Evolutionary conservation across 441 rosid species (phyloP), one percentile per base, ranked within the genome.

Genomic region (Capsella rubella): DNA sequence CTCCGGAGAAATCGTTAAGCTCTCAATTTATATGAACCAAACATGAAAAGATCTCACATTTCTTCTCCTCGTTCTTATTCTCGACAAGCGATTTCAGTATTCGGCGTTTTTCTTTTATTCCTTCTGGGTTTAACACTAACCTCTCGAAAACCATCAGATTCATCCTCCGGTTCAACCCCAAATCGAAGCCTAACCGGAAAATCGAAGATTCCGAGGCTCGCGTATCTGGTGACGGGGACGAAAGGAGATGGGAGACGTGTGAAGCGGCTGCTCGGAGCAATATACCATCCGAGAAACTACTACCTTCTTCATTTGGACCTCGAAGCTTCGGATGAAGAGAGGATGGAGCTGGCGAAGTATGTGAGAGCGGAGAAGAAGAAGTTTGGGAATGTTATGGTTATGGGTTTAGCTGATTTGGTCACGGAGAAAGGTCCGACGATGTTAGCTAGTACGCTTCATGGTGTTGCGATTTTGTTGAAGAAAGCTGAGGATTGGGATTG

Each of bases 391-490:
- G 98, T 94, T 71, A 87, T 90, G 95, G 97, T 91, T 37, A 78
- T 90, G 56, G 96, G 96, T 39, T 84, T 86, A 49, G 87, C 93
- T 28, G 84, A 91, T 85, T 84, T 89, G 86, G 83, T 91, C 2
- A 94, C 95, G 18, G 82, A 81, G 47, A 91, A 87, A 76, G 97
- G 97, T 1, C 96, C 97, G 16, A 91, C 98, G 2, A 74, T 72
- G 87, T 82, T 91, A 58, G 97, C 97, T 28, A 84, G 74, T 45
- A 86, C 89, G 69, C 97, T 92, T 69, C 97, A 87, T 21, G 91
- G 90, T 7, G 71, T 86, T 53, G 88, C 99, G 7, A 80, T 94
- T 51, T 65, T 94, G 82, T 72, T 94, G 89, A 94, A 82, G 85
- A 65, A 73, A 71, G 87, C 89, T 12, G 61, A 49, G 40, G 95